These are phyloP conservation scores for Tetraselmis striata DNA, from an alignment of 139 green algal species.

Conservation along the genomic window DNA sequence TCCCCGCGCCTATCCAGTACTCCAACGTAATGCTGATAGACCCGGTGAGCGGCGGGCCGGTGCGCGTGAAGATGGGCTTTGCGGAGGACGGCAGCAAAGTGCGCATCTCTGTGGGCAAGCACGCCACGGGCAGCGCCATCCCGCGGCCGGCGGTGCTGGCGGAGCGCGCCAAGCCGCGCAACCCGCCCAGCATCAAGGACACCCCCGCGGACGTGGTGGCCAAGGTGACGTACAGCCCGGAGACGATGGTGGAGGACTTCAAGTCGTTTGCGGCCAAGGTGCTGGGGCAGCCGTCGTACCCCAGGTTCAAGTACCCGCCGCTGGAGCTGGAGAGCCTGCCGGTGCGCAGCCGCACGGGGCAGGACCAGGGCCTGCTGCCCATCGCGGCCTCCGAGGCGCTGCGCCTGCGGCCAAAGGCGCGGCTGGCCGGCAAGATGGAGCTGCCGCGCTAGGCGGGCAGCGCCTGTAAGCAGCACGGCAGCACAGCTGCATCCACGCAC, in stretches of 20 bases:
- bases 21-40: constrained; percentile 74
- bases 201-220: background rate
- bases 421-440: background rate
- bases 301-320: background rate
- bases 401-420: background rate
- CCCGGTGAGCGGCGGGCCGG: constrained; percentile 51
- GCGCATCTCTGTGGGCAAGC: constrained; percentile 43
- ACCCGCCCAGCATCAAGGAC: background rate
- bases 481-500: no score
- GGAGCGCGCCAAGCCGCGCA: background rate
- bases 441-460: no score
- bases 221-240: background rate
- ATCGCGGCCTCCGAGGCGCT: background rate
- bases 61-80: constrained; percentile 44
- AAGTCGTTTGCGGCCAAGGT: background rate
- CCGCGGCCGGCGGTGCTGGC: constrained; percentile 48
- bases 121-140: constrained; percentile 45
- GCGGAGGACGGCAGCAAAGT: constrained; percentile 69
- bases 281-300: background rate
- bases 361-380: background rate
- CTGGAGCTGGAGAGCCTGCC: background rate
- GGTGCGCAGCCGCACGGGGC: background rate
- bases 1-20: constrained; percentile 56
- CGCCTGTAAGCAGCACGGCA: no score
- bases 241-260: background rate